Percentiles rank a stretch among this genome's conserved stretches.
Conservation (phyloP, 1,284 basidiomycete genomes). For the Ceratobasidium sp. region DNA sequence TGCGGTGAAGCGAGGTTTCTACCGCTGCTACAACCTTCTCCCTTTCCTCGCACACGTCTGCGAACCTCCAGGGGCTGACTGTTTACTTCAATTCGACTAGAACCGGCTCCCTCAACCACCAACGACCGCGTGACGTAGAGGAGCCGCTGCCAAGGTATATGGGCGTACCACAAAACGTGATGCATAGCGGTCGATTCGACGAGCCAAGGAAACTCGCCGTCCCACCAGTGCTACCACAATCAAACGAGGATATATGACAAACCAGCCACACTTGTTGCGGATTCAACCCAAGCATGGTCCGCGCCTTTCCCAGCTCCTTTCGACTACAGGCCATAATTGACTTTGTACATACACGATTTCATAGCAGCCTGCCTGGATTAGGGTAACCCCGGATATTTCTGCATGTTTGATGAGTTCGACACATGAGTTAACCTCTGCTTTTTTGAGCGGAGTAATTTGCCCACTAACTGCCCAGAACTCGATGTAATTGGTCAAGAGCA, state of each 20-base stretch:
- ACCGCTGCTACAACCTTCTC: not conserved
- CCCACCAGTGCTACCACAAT: not conserved
- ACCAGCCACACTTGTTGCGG: not conserved
- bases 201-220: not conserved
- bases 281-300: slow-evolving; percentile 7
- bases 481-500: too few relatives aligned
- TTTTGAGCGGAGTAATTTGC: too few relatives aligned
- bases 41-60: not conserved
- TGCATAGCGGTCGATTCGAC: not conserved
- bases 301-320: not conserved
- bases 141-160: slow-evolving; percentile 6
- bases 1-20: not conserved
- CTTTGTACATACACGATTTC: too few relatives aligned
- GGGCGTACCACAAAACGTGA: not conserved
- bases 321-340: slow-evolving; percentile 1
- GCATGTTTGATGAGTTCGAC: too few relatives aligned
- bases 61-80: not conserved
- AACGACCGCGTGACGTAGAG: not conserved
- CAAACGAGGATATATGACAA: not conserved
- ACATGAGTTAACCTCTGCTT: too few relatives aligned
- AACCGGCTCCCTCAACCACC: not conserved
- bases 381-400: too few relatives aligned
- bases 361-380: too few relatives aligned
- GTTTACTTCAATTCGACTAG: not conserved
- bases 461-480: too few relatives aligned